A percentile compares a stretch with the other conserved stretches of the same genome.
Conservation (phyloP, 2,329 filamentous ascomycete species). For the Colletotrichum lentis region DNA sequence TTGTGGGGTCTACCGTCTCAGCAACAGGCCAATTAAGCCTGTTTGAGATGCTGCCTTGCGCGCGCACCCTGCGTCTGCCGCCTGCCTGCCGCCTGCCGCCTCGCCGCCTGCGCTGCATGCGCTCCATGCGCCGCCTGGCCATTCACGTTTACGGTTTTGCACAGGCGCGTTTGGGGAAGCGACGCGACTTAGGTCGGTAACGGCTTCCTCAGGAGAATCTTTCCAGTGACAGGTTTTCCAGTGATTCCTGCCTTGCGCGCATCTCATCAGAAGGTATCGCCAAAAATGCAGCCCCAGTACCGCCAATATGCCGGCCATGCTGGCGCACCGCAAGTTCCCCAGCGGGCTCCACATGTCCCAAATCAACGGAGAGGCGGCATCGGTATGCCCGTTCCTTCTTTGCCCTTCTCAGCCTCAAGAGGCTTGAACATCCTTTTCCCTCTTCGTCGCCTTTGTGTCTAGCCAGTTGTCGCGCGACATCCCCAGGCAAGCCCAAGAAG, state of each 20-base stretch:
- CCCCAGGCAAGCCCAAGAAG: not conserved
- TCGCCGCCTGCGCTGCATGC: constrained; percentile 8
- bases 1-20: not conserved
- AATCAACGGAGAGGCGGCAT: constrained; percentile 62
- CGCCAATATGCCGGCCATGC: constrained; percentile 53
- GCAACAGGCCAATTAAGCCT: constrained; percentile 5
- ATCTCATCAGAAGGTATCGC: constrained; percentile 7
- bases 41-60: constrained; percentile 4
- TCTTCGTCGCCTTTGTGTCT: not conserved
- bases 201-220: constrained; percentile 40
- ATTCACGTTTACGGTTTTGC: constrained; percentile 21
- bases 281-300: constrained; percentile 63
- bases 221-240: constrained; percentile 12
- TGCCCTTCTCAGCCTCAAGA: constrained; percentile 5
- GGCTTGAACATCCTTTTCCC: constrained; percentile 2
- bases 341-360: constrained; percentile 58
- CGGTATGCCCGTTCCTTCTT: constrained; percentile 51
- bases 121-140: constrained; percentile 16
- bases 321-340: constrained; percentile 51
- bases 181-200: constrained; percentile 22
- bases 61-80: too few relatives aligned
- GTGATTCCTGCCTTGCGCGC: not conserved
- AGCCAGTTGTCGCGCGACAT: not conserved
- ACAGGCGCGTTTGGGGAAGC: constrained; percentile 19
- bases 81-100: not conserved